phyloP scores from a whole-genome alignment of 192 early-diverging fungal genomes.

The Mortierella claussenii region DNA sequence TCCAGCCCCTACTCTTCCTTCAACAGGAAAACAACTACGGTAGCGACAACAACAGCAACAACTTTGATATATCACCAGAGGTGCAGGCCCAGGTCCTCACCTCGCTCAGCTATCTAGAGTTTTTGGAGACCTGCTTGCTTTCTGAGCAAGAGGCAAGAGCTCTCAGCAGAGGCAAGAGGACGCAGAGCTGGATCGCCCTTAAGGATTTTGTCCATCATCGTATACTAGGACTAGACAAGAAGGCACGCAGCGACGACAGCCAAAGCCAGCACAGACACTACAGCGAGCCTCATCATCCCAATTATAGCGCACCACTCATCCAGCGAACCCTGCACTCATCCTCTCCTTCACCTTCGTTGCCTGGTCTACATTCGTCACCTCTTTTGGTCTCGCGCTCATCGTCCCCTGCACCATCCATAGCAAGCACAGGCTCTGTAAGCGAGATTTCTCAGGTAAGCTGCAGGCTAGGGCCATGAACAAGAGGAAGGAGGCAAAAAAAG shows the following conservation, averaged over 20 bases:
- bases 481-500: neutral
- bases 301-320: neutral
- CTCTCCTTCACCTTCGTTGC: constrained; percentile 1
- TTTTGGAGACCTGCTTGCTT: constrained; percentile 16
- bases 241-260: neutral
- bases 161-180: constrained; percentile 6
- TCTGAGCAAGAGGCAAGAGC: constrained; percentile 26
- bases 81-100: constrained; percentile 2
- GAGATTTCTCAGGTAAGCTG: constrained; percentile 5
- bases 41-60: neutral
- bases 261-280: constrained; percentile 1
- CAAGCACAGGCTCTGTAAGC: neutral
- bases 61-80: neutral
- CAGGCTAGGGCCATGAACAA: neutral
- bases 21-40: neutral
- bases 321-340: constrained; percentile 4
- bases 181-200: constrained; percentile 30
- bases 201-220: constrained; percentile 21
- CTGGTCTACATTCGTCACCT: neutral
- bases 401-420: neutral
- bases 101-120: constrained; percentile 28
- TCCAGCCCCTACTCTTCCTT: constrained; percentile 10
- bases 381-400: neutral
- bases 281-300: too few species aligned
- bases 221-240: constrained; percentile 9